Base-by-base conservation (phyloP, 2,329 filamentous ascomycete species). In the Hawksworthiomyces lignivorus region DNA sequence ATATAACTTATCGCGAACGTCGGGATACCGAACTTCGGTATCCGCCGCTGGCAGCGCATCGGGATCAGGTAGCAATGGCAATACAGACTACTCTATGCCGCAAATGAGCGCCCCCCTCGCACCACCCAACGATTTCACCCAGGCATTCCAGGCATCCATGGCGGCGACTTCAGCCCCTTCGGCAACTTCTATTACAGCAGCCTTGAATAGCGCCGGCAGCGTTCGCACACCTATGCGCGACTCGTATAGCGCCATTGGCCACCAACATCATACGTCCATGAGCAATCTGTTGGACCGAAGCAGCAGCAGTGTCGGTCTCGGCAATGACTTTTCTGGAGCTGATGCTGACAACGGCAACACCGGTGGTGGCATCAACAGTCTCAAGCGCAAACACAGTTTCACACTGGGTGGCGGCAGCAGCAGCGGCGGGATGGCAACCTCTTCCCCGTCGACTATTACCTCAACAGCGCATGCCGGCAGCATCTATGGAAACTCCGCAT, bases 81-180 rank as follows among this genome's bases (percentile, higher is more conserved):
- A 18, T 11, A 18, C 38, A 17, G 70, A 75, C 41, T 75, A 74
- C 54, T 65, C 66, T 11, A 68, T 73, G 52, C 64, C 72, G 3
- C 73, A 76, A 52, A 63, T 77, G 61, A 73, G 68, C 51, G 70
- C 73, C 3, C 72, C 72, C 1, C 73, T 75, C 43, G 66, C 67
- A 4, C 67, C 72, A 4, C 61, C 73, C 0, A 67, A 66, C 39
- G 73, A 77, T 41, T 77, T 76, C 49, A 62, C 64, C 3, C 67
- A 69, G 44, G 65, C 68, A 5, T 63, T 72, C 45, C 65, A 70
- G 29, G 63, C 62, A 7, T 64, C 56, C 52, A 58, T 69, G 54
- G 50, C 56, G 4, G 59, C 62, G 15, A 58, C 48, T 17, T 28
- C 41, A 5, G 26, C 34, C 10, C 17, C 35, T 7, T 34, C 43